Evolutionary conservation across 1,139 yeast genomes (phyloP), one percentile per base, ranked within the genome.

Genomic region (Geotrichum phurueaensis): DNA sequence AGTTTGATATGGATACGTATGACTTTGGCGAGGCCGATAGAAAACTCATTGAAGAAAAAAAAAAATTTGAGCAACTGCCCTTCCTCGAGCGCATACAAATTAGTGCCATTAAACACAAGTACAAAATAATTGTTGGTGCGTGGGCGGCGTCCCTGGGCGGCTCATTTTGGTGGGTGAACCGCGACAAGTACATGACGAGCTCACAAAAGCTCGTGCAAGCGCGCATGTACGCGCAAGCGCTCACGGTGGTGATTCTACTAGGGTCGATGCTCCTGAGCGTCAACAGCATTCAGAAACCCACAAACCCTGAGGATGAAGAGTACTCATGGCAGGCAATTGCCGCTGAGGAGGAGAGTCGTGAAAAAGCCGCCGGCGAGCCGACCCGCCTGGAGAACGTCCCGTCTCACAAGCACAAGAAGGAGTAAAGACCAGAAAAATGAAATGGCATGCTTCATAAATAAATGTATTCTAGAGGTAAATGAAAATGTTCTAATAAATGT

Each of bases 121-220:
- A 89, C 76, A 85, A 85, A 71, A 79, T 88, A 68, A 85, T 92
- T 65, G 82, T 87, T 45, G 84, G 84, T 58, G 81, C 91, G 1
- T 91, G 97, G 97, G 96, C 90, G 22, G 90, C 84, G 31, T 85
- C 96, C 7, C 76, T 91, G 78, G 90, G 81, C 67, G 96, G 96
- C 0, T 86, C 96, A 2, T 89, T 95, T 90, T 83, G 78, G 62
- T 70, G 79, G 57, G 90, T 89, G 58, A 86, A 89, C 77, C 82
- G 81, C 68, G 96, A 90, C 74, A 86, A 84, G 67, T 79, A 84
- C 73, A 81, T 90, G 86, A 83, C 91, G 61, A 82, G 81, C 62
- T 78, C 96, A 4, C 97, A 91, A 76, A 91, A 90, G 75, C 84
- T 89, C 49, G 96, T 89, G 36, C 96, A 89, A 73, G 96, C 97